phyloP scores from a whole-genome alignment of 163 green algal genomes.

The Scenedesmus sp. region DNA sequence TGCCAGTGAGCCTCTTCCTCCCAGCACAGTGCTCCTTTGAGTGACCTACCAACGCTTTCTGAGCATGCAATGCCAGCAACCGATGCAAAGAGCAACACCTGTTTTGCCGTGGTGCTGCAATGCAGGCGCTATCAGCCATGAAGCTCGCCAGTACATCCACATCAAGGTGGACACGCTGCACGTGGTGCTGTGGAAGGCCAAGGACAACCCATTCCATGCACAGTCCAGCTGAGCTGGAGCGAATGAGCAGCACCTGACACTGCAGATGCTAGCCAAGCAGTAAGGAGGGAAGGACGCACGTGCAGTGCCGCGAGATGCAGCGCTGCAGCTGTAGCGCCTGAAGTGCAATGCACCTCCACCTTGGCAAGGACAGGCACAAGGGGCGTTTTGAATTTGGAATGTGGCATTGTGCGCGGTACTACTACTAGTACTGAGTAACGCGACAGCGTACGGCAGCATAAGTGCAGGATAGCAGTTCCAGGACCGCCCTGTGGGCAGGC shows the following conservation, averaged over 20 bases:
- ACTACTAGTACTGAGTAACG: too few relatives aligned
- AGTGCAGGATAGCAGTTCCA: too few relatives aligned
- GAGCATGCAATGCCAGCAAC: neutral
- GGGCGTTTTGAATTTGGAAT: too few relatives aligned
- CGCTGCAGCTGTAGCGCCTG: too few relatives aligned
- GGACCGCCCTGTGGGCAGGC: too few relatives aligned
- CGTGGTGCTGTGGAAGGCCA: constrained; percentile 86
- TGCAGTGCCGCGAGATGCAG: neutral
- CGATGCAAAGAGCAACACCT: neutral
- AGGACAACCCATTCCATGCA: constrained; percentile 80
- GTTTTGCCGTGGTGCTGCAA: neutral
- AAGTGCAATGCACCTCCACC: too few relatives aligned
- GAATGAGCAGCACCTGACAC: too few relatives aligned
- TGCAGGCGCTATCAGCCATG: constrained; percentile 80
- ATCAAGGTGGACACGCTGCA: constrained; percentile 78
- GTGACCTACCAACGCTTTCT: neutral
- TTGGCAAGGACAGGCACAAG: too few relatives aligned
- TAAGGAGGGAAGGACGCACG: neutral
- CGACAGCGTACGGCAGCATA: too few relatives aligned
- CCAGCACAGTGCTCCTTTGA: too few relatives aligned
- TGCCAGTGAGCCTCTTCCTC: too few relatives aligned
- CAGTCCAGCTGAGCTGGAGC: neutral
- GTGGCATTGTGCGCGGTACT: too few relatives aligned
- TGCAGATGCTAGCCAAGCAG: neutral
- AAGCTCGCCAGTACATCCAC: constrained; percentile 82